Conservation (phyloP, 176 grass and related monocot species). For the Bolboschoenus planiculmis region DNA sequence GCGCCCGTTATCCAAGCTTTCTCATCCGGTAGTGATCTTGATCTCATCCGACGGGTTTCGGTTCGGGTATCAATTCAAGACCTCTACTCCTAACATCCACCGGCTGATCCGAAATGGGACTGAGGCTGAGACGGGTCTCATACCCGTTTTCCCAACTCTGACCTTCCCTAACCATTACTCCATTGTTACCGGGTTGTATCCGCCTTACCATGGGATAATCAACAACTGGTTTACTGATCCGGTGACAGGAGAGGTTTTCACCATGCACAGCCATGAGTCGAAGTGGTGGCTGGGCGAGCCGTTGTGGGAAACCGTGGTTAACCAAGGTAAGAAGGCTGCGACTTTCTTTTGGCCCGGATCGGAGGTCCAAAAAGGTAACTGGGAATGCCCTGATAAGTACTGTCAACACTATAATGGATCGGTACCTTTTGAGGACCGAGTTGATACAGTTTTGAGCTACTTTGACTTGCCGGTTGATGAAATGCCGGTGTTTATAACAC, state of each 20-base stretch:
- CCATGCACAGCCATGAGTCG: conserved; percentile 55
- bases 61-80: conserved; percentile 84
- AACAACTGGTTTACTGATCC: conserved; percentile 89
- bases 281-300: conserved; percentile 80
- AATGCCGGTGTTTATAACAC: conserved; percentile 65
- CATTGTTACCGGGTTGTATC: conserved; percentile 90
- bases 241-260: conserved; percentile 44
- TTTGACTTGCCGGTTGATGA: conserved; percentile 63
- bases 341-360: conserved; percentile 89
- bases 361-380: conserved; percentile 63
- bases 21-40: conserved; percentile 66
- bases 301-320: conserved; percentile 61
- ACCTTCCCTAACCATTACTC: conserved; percentile 99
- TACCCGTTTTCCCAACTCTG: conserved; percentile 82
- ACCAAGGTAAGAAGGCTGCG: conserved; percentile 54
- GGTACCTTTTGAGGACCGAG: conserved; percentile 73
- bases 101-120: conserved; percentile 74
- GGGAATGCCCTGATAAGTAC: conserved; percentile 61
- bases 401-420: conserved; percentile 58
- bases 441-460: conserved; percentile 57
- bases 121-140: conserved; percentile 52
- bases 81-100: conserved; percentile 43
- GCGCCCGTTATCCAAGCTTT: conserved; percentile 43
- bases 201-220: conserved; percentile 78
- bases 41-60: conserved; percentile 89